Evolutionary conservation across 768 basidiomycete genomes (phyloP).

Genomic region (Tubosaeta sp.): DNA sequence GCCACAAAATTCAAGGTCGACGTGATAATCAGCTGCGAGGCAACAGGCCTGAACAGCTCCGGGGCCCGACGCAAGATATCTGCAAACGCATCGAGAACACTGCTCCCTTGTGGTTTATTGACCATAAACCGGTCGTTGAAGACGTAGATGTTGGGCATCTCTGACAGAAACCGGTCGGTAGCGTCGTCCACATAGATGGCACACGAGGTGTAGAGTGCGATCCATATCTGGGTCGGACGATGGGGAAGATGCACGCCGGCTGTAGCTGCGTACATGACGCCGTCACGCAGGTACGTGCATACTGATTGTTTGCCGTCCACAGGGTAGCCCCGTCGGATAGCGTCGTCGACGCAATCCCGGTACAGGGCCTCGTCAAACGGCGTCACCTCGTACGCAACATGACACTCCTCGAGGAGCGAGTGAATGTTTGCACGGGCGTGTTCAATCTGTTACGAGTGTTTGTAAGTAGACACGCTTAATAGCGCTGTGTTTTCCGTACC

Average conservation of each 20-base stretch:
- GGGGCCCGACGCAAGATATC: constrained; percentile 29
- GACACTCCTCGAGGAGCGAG: constrained; percentile 15
- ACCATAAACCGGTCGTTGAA: constrained; percentile 35
- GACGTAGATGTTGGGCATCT: constrained; percentile 20
- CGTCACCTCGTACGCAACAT: constrained; percentile 8
- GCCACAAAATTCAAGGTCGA: constrained; percentile 35
- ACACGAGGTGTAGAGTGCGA: constrained; percentile 39
- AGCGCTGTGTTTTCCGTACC: not conserved
- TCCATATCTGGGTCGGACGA: constrained; percentile 20
- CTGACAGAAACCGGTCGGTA: constrained; percentile 19
- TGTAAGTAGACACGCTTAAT: not conserved
- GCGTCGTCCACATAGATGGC: constrained; percentile 37
- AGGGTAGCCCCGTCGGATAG: constrained; percentile 23
- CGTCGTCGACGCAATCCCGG: constrained; percentile 21
- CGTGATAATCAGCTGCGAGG: constrained; percentile 34
- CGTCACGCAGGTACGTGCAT: constrained; percentile 30
- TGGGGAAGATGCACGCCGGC: constrained; percentile 29
- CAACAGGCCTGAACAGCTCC: constrained; percentile 25
- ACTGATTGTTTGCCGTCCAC: constrained; percentile 19
- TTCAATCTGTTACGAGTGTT: constrained; percentile 7
- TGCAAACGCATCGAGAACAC: constrained; percentile 33
- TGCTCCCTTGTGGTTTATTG: constrained; percentile 26
- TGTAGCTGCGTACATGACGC: constrained; percentile 24
- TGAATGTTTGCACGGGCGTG: constrained; percentile 9
- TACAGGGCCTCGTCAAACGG: constrained; percentile 16